Evolutionary conservation across 768 basidiomycete species (phyloP).

Genomic region (Hericium erinaceus): DNA sequence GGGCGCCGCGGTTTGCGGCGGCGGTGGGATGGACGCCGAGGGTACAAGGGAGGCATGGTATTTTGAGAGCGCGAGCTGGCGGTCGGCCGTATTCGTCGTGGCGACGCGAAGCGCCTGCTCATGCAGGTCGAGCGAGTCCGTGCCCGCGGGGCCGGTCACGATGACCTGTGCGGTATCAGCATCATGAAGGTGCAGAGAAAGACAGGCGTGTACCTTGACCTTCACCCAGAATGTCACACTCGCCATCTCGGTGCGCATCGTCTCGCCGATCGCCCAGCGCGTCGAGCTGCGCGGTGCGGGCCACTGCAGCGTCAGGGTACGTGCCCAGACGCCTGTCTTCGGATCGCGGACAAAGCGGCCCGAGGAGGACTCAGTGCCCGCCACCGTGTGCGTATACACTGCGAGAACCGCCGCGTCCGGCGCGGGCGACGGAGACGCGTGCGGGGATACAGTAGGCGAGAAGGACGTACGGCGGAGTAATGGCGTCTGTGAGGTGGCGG

Average conservation of each 20-base stretch:
- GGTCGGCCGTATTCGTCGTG: conserved; percentile 62
- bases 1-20: neutral
- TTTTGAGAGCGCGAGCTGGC: conserved; percentile 52
- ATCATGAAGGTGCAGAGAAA: conserved; percentile 10
- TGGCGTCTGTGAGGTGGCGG: neutral
- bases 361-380: conserved; percentile 36
- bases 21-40: neutral
- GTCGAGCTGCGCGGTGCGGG: conserved; percentile 57
- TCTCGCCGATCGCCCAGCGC: conserved; percentile 77
- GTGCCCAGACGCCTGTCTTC: conserved; percentile 47
- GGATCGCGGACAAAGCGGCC: conserved; percentile 41
- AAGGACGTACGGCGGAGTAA: neutral
- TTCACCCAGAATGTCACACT: conserved; percentile 63
- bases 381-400: conserved; percentile 41
- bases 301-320: conserved; percentile 65
- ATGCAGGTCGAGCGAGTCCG: conserved; percentile 60
- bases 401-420: conserved; percentile 21
- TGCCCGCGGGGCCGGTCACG: conserved; percentile 35
- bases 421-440: conserved; percentile 4
- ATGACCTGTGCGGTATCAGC: conserved; percentile 32
- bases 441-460: conserved; percentile 11
- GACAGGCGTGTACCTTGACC: conserved; percentile 42
- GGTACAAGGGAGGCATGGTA: conserved; percentile 32
- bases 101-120: conserved; percentile 59
- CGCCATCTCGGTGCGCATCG: conserved; percentile 54